Base-by-base conservation (phyloP, 106 monocot genomes). In the Hemerocallis citrina region DNA sequence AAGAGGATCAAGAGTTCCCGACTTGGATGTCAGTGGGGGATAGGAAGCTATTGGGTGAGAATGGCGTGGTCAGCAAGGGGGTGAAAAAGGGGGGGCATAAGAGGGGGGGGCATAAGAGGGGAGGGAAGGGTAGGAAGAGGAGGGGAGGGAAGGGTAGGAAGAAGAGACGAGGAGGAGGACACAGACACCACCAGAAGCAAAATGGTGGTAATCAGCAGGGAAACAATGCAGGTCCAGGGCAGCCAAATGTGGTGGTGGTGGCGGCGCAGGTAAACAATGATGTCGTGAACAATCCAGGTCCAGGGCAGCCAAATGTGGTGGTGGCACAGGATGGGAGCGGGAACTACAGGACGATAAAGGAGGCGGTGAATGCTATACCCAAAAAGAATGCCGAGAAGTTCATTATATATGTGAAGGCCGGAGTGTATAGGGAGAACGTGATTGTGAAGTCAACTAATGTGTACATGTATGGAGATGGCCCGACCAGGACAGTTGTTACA, bases 291-390 rank as follows among this genome's bases (percentile, higher is more conserved):
- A n/a, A n/a, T n/a, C n/a, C n/a, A n/a, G n/a, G n/a, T n/a, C 34
- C 4, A 46, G 40, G 7, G 61, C 13, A 17, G 42, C 82, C 0
- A 38, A 82, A 33, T 19, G 83, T 85, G 29, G 74, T 79, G 22
- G 93, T 93, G 72, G 88, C 93, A 27, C 79, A 75, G 63, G 88
- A 93, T 40, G 88, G 88, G 7, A 82, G 67, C 33, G 93, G 93
- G 2, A 79, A 85, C 55, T 93, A 72, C 52, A 85, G 68, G 17
- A 93, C 81, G 3, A 44, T 88, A 2, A 54, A 60, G 35, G 84
- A 36, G 0, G 93, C 88, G 22, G 74, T 93, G 65, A 88, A 75
- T 22, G 88, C 88, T 28, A 81, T 81, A 47, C 78, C 84, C 15
- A 66, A 55, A 38, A 76, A 82, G 17, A 79, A 56, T 32, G 34